Base-by-base conservation (phyloP, 1,139 yeast species). In the Sugiyamaella neomexicana region DNA sequence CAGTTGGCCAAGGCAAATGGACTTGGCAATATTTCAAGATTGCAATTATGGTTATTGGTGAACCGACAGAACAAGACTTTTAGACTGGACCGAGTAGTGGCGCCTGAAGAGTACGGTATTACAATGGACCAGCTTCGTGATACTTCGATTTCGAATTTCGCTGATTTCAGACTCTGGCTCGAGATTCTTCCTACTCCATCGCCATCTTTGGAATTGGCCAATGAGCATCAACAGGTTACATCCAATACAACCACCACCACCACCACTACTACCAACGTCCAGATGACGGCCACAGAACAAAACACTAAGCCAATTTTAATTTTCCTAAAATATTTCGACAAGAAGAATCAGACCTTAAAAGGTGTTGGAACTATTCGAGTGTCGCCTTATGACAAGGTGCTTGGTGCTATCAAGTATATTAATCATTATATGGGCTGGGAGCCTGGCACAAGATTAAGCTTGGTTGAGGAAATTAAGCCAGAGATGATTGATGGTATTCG, bases 41-140 rank as follows among this genome's bases (percentile, higher is more conserved):
- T 86, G 47, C 76, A 87, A 55, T 77, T 88, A 58, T 81, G 95
- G 81, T 72, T 80, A 12, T 76, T 89, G 71, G 81, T 79, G 27
- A 83, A 81, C 63, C 79, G 97, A 56, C 82, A 85, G 62, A 89
- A 89, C 67, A 81, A 80, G 58, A 88, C 97, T 0, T 74, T 81
- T 53, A 77, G 97, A 61, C 80, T 88, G 1, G 86, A 83, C 57
- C 65, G 74, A 4, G 80, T 78, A 2, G 67, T 88, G 13, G 75
- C 77, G 5, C 60, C 65, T n/a, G 47, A 31, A 15, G 63, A 62
- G 13, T 60, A 67, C 1, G 74, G 71, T 2, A 72, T 73, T 27
- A 68, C 79, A 0, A 60, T 80, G 31, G 79, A 77, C 45, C 76
- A 78, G 44, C 73, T 80, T 2, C 77, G 78, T 56, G 70, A 72